phyloP scores from a whole-genome alignment of 2,329 filamentous ascomycete genomes.

The Aspergillus sp. region DNA sequence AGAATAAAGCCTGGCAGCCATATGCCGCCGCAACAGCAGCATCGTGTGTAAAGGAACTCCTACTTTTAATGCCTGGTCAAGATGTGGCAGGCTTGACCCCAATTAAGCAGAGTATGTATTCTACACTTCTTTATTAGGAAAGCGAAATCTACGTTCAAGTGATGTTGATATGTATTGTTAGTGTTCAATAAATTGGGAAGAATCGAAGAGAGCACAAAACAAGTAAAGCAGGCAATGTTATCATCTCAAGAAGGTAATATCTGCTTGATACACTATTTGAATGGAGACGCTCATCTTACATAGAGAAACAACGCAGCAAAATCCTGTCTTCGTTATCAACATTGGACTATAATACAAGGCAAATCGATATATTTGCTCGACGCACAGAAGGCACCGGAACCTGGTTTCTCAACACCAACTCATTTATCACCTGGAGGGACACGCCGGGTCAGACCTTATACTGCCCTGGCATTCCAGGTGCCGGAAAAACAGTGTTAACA shows the following conservation, averaged over 20 bases:
- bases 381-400: not conserved
- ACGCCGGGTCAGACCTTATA: not conserved
- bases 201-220: too few species aligned
- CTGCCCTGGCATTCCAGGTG: not conserved
- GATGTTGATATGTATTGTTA: too few species aligned
- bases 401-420: not conserved
- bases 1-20: not conserved
- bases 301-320: too few species aligned
- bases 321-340: too few species aligned
- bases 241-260: too few species aligned
- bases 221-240: too few species aligned
- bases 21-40: not conserved
- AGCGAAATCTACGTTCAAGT: too few species aligned
- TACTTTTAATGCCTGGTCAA: too few species aligned
- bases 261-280: accelerated
- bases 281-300: accelerated
- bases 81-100: too few species aligned
- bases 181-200: too few species aligned
- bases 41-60: not conserved
- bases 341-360: not conserved
- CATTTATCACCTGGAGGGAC: not conserved
- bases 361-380: not conserved
- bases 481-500: not conserved
- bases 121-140: too few species aligned
- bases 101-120: too few species aligned